Evolutionary conservation across 805 yeast genomes (phyloP).

Genomic region (Ogataea henricii): DNA sequence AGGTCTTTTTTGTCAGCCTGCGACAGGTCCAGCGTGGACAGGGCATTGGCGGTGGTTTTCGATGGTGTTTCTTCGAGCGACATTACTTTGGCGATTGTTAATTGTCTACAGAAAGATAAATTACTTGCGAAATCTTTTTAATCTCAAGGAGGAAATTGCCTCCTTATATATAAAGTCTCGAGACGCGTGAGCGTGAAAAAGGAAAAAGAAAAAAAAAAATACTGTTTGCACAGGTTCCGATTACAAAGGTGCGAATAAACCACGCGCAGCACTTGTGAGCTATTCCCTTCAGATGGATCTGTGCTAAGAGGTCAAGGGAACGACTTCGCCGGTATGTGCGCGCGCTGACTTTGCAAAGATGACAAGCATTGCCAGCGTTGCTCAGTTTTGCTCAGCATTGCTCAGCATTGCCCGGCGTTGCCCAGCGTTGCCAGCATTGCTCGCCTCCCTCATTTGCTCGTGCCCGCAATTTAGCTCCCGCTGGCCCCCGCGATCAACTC

Average conservation of each 20-base stretch:
- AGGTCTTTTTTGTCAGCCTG: constrained; percentile 44
- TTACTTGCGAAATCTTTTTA: not conserved
- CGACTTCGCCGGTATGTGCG: too few species aligned
- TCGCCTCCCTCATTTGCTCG: too few species aligned
- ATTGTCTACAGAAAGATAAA: not conserved
- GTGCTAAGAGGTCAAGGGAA: too few species aligned
- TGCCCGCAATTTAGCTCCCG: not conserved
- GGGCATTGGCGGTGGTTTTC: constrained; percentile 59
- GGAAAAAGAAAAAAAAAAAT: constrained; percentile 2
- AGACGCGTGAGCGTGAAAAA: constrained; percentile 1
- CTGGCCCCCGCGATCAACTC: not conserved
- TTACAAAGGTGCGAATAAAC: not conserved
- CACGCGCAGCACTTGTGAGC: not conserved
- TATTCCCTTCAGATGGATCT: too few species aligned
- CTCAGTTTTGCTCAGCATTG: too few species aligned
- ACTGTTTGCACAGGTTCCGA: constrained; percentile 5
- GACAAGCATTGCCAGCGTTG: too few species aligned
- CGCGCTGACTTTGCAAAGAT: too few species aligned
- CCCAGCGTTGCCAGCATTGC: too few species aligned
- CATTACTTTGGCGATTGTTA: constrained; percentile 30
- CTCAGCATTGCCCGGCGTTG: too few species aligned
- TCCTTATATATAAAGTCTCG: not conserved
- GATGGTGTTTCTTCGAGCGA: constrained; percentile 71
- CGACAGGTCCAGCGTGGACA: constrained; percentile 51
- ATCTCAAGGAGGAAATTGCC: not conserved